Evolutionary conservation across 2,329 filamentous ascomycete genomes (phyloP).

Genomic region (Hymenotorrendiella dingleyae): DNA sequence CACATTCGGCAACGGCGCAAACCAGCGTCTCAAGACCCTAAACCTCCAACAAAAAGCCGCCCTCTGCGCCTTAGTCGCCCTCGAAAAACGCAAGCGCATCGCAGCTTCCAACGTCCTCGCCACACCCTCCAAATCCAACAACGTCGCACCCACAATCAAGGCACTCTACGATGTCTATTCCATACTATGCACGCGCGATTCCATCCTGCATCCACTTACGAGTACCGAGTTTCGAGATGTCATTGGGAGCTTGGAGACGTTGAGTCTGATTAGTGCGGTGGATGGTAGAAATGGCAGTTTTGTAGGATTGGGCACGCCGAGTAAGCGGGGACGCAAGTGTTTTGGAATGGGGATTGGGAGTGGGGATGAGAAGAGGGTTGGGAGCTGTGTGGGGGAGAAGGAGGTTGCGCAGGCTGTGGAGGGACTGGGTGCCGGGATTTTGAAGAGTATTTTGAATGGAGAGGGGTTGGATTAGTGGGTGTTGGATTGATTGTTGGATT

Average conservation of each 20-base stretch:
- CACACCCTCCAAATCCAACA: slow-evolving; percentile 57
- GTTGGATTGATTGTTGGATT: not conserved
- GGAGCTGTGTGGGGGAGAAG: slow-evolving; percentile 72
- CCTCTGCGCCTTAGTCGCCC: slow-evolving; percentile 77
- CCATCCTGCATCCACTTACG: slow-evolving; percentile 83
- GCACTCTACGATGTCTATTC: slow-evolving; percentile 79
- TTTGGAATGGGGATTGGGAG: slow-evolving; percentile 41
- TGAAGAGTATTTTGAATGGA: slow-evolving; percentile 55
- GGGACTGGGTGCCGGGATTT: slow-evolving; percentile 54
- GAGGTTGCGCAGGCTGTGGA: slow-evolving; percentile 70
- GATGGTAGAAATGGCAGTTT: slow-evolving; percentile 67
- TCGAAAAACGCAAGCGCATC: slow-evolving; percentile 68
- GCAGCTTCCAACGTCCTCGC: slow-evolving; percentile 38
- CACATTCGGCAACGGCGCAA: slow-evolving; percentile 83
- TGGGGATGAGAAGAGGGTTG: slow-evolving; percentile 70
- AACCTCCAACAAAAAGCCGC: slow-evolving; percentile 97
- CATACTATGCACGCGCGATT: slow-evolving; percentile 75
- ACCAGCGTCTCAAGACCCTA: slow-evolving; percentile 75
- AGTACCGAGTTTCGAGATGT: slow-evolving; percentile 94
- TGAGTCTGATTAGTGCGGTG: slow-evolving; percentile 69
- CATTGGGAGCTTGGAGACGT: slow-evolving; percentile 78
- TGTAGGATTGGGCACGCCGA: slow-evolving; percentile 59
- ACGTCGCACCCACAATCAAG: slow-evolving; percentile 73
- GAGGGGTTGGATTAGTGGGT: slow-evolving; percentile 25
- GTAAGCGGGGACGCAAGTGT: slow-evolving; percentile 60